phyloP scores from a whole-genome alignment of 768 basidiomycete genomes.

The Kwoniella newhampshirensis region DNA sequence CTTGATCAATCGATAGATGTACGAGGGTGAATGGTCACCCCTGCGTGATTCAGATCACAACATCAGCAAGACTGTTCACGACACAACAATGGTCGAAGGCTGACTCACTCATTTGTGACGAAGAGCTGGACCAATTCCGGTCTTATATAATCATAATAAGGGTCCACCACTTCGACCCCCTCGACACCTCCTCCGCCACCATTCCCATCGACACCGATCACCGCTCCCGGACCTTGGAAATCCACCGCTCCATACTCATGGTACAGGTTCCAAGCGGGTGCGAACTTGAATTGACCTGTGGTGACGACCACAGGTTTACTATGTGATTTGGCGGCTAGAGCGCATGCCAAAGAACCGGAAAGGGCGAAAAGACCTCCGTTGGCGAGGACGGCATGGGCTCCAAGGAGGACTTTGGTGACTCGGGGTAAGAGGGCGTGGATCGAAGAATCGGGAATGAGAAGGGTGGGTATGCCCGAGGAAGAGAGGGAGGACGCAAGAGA shows the following conservation, averaged over 20 bases:
- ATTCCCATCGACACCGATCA: slow-evolving; percentile 62
- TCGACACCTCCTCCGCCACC: slow-evolving; percentile 67
- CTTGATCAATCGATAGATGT: slow-evolving; percentile 78
- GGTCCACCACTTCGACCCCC: slow-evolving; percentile 88
- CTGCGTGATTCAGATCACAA: slow-evolving; percentile 55
- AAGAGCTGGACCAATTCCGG: slow-evolving; percentile 90
- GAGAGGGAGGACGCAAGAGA: slow-evolving; percentile 81
- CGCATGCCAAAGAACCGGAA: slow-evolving; percentile 78
- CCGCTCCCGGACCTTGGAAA: slow-evolving; percentile 47
- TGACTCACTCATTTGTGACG: slow-evolving; percentile 91
- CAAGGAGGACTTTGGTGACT: slow-evolving; percentile 92
- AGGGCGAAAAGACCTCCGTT: slow-evolving; percentile 94
- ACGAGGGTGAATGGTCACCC: slow-evolving; percentile 93
- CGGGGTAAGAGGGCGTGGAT: slow-evolving; percentile 95
- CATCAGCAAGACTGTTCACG: not conserved
- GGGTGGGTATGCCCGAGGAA: slow-evolving; percentile 80
- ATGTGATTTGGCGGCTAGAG: slow-evolving; percentile 82
- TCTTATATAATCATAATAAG: slow-evolving; percentile 93
- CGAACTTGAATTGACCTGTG: slow-evolving; percentile 94
- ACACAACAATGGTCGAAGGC: not conserved
- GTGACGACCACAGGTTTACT: slow-evolving; percentile 90
- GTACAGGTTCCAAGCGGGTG: slow-evolving; percentile 62
- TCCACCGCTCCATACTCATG: slow-evolving; percentile 51
- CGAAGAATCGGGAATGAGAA: slow-evolving; percentile 93
- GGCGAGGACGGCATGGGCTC: slow-evolving; percentile 91